Evolutionary conservation across 2,329 filamentous ascomycete species (phyloP), one percentile per base, ranked within the genome.

Genomic region (Pseudogymnoascus sp.): DNA sequence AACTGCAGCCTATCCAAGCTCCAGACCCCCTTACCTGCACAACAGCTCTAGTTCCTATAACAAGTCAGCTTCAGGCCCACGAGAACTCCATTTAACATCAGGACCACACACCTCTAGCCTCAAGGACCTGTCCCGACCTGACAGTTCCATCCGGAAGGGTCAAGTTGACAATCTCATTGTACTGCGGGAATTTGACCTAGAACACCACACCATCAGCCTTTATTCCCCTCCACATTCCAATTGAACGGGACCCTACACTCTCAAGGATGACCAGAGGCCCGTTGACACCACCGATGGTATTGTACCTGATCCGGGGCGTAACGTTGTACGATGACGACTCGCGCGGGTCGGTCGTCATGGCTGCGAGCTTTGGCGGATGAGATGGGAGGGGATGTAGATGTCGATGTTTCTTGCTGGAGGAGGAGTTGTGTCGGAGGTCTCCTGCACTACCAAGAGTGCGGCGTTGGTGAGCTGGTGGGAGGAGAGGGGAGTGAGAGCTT

Each of bases 201-300:
- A 43, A 47, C 57, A 41, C 39, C 47, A 47, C 35, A 57, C 28
- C 28, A 57, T 62, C 41, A 61, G 50, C 37, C 36, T 20, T 38
- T 28, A 9, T 22, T 2, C 35, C 38, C 35, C 9, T 57, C 22
- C 60, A 41, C 25, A 12, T 39, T 58, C 15, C 22, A 20, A 47
- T 58, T 36, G 37, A 7, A 61, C 2, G 33, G 12, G 18, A 14
- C 35, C 53, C 25, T 59, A 96, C 93, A 84, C 96, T 95, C 75
- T 97, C 94, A 68, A 99, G 84, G 73, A 99, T 93, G 73, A 99
- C 94, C 76, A 99, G 84, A 71, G 94, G 94, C 63, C 94, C 94
- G 79, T 99, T 99, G 77, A 99, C 88, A 80, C 93, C 93, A 73
- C 91, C 90, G 74, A 99, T 91, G 70, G 94, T 99, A 81, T 99